Percentiles rank a stretch among this genome's conserved stretches.
phyloP scores from a whole-genome alignment of 1,284 basidiomycete species.

The Ganoderma sinense region DNA sequence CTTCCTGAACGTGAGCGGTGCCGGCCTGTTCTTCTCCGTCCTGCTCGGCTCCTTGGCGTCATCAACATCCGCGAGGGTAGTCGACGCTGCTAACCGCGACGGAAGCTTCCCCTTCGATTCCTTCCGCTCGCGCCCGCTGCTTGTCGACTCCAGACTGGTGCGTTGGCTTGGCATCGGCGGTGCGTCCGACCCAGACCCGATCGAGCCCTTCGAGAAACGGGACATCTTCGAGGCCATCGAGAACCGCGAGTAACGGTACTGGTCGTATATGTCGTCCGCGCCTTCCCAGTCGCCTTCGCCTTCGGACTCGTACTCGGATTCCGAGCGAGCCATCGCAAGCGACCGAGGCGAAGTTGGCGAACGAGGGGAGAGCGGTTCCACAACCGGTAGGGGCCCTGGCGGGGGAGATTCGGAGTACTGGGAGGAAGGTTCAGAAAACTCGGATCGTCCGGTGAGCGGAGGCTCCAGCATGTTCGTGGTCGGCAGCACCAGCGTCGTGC shows the following conservation, averaged over 20 bases:
- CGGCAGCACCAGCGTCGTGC: not conserved
- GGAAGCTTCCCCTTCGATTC: constrained; percentile 22
- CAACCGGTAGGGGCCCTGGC: constrained; percentile 5
- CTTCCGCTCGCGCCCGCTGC: constrained; percentile 17
- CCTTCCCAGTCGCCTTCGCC: constrained; percentile 64
- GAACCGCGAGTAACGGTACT: constrained; percentile 74
- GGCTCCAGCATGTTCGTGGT: constrained; percentile 1
- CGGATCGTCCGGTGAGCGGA: constrained; percentile 10
- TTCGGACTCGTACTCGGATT: constrained; percentile 42
- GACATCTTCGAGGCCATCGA: constrained; percentile 56
- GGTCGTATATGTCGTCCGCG: constrained; percentile 74
- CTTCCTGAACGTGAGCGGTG: constrained; percentile 28
- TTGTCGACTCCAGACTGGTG: constrained; percentile 32
- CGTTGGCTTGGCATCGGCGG: constrained; percentile 45
- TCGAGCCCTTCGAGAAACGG: constrained; percentile 41
- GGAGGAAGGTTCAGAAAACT: constrained; percentile 12
- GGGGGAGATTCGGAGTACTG: constrained; percentile 16
- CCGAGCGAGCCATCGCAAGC: constrained; percentile 26
- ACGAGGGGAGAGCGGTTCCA: constrained; percentile 22
- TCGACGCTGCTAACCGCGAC: constrained; percentile 22
- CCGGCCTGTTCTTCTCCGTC: constrained; percentile 30
- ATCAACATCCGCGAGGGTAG: constrained; percentile 17
- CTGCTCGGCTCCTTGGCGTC: constrained; percentile 17
- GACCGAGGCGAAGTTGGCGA: not conserved
- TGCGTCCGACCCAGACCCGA: constrained; percentile 32